Evolutionary conservation across 495 filamentous ascomycete species (phyloP).

Genomic region (Neohortaea acidophila): DNA sequence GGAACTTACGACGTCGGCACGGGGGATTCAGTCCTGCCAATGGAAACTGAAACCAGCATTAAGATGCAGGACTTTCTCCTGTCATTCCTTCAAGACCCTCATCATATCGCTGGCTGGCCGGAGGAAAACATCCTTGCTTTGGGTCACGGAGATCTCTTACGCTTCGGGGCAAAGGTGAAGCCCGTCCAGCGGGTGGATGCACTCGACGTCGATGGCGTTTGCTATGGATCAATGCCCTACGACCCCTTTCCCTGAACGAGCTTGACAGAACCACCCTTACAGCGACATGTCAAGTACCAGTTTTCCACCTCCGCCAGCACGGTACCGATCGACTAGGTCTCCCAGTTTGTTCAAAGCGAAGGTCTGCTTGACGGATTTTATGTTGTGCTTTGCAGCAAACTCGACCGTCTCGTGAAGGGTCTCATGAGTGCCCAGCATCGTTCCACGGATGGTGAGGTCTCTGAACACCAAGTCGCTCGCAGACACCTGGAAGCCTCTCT

Average conservation of each 20-base stretch:
- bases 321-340: slow-evolving; percentile 31
- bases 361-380: slow-evolving; percentile 27
- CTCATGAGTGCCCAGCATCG: slow-evolving; percentile 29
- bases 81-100: too few species aligned
- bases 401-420: slow-evolving; percentile 37
- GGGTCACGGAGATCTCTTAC: background rate
- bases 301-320: slow-evolving; percentile 29
- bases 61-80: too few species aligned
- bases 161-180: too few species aligned
- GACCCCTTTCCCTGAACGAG: background rate
- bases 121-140: background rate
- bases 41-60: too few species aligned
- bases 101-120: too few species aligned
- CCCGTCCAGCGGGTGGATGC: background rate
- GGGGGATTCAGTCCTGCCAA: too few species aligned
- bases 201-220: background rate
- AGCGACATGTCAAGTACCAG: slow-evolving; percentile 28
- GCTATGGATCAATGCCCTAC: background rate
- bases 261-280: background rate
- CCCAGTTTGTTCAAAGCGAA: slow-evolving; percentile 27
- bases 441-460: slow-evolving; percentile 37
- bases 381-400: slow-evolving; percentile 33
- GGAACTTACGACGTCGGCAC: too few species aligned
- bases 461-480: slow-evolving; percentile 36
- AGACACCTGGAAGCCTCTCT: slow-evolving; percentile 26